phyloP scores from a whole-genome alignment of 1,284 basidiomycete species.

The Ustilago curta region DNA sequence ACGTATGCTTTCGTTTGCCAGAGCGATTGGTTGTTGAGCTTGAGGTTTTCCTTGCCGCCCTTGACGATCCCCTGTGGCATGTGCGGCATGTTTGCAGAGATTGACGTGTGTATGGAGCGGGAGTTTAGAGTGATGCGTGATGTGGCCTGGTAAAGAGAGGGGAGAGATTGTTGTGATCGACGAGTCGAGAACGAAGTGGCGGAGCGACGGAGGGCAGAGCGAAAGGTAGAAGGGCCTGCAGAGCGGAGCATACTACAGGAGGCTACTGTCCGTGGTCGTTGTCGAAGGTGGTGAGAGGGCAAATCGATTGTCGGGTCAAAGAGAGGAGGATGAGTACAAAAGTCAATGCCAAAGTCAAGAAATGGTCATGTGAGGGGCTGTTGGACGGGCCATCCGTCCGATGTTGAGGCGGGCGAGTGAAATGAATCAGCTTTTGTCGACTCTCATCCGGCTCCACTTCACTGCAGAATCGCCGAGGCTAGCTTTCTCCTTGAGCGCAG shows the following conservation, averaged over 20 bases:
- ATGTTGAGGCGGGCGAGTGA: neutral
- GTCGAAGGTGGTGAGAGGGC: neutral
- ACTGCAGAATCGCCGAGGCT: neutral
- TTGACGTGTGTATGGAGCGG: conserved; percentile 21
- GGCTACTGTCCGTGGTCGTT: conserved; percentile 4
- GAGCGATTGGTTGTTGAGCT: conserved; percentile 59
- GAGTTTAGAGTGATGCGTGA: neutral
- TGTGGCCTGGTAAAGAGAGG: neutral
- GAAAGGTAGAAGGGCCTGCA: conserved; percentile 17
- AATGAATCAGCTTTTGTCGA: conserved; percentile 6
- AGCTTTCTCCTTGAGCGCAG: neutral
- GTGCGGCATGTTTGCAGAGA: conserved; percentile 52
- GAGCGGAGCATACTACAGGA: conserved; percentile 43
- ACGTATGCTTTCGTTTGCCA: conserved; percentile 60
- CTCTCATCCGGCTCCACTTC: neutral
- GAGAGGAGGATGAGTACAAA: neutral
- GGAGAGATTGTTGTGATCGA: neutral
- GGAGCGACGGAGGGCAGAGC: conserved; percentile 27
- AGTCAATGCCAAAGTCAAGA: neutral
- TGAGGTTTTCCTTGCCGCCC: conserved; percentile 62
- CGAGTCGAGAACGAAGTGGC: neutral
- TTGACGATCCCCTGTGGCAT: conserved; percentile 67
- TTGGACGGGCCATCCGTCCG: conserved; percentile 5
- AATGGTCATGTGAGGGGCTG: neutral
- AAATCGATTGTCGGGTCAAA: neutral